phyloP scores from a whole-genome alignment of 768 basidiomycete genomes.

The Mrakia blollopis region DNA sequence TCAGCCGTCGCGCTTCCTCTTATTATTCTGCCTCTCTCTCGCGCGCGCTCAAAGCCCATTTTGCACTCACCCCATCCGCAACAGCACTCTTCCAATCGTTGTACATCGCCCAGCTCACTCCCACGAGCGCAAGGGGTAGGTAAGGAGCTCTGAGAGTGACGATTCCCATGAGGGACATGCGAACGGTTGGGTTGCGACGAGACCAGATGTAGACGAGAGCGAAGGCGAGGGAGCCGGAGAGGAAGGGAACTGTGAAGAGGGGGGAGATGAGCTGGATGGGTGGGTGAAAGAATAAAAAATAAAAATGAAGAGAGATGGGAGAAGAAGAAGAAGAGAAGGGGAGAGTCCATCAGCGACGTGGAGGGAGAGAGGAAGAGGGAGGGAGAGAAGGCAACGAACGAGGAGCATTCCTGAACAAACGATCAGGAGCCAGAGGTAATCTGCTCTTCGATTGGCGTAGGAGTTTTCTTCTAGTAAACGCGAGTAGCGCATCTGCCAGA shows the following conservation, averaged over 20 bases:
- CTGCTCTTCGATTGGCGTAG: slow-evolving; percentile 82
- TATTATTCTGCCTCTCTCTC: too few relatives aligned
- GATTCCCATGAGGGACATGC: slow-evolving; percentile 92
- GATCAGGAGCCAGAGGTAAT: slow-evolving; percentile 91
- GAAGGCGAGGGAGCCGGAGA: slow-evolving; percentile 82
- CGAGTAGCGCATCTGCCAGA: slow-evolving; percentile 94
- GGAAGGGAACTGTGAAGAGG: slow-evolving; percentile 83
- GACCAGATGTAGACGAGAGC: slow-evolving; percentile 98
- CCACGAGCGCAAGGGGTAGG: slow-evolving; percentile 84
- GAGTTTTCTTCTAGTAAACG: slow-evolving; percentile 95
- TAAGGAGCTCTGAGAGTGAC: slow-evolving; percentile 91
- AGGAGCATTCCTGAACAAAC: slow-evolving; percentile 80
- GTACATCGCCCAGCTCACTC: slow-evolving; percentile 55
- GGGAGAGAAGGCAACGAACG: slow-evolving; percentile 50
- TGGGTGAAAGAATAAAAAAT: too few relatives aligned
- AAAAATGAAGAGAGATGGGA: background rate
- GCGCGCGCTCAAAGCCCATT: too few relatives aligned
- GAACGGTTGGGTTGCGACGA: slow-evolving; percentile 83
- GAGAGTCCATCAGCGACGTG: too few relatives aligned
- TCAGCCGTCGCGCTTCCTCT: slow-evolving; percentile 30
- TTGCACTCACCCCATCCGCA: slow-evolving; percentile 76
- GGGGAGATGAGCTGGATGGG: slow-evolving; percentile 46
- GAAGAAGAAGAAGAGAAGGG: background rate
- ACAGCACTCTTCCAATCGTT: slow-evolving; percentile 49
- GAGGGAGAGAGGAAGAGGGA: background rate